Evolutionary conservation across 805 yeast genomes (phyloP).

Genomic region (Candida verbasci): DNA sequence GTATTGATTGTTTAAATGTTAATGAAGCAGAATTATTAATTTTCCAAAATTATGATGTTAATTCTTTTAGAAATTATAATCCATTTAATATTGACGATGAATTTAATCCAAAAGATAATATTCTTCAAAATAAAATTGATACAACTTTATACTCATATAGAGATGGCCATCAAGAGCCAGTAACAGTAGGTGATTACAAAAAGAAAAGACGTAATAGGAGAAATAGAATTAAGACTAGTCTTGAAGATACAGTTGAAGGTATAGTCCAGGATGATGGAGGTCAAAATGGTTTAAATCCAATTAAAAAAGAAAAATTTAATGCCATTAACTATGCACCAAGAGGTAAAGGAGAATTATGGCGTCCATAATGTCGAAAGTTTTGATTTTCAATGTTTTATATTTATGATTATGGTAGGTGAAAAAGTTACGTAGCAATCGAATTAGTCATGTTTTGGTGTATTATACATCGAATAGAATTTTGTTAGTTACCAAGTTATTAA

Average conservation of each 20-base stretch:
- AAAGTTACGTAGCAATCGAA: too few species aligned
- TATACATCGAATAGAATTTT: too few species aligned
- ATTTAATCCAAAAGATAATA: constrained; percentile 16
- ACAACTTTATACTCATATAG: constrained; percentile 25
- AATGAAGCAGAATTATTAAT: constrained; percentile 46
- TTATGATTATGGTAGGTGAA: too few species aligned
- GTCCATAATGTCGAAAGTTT: constrained; percentile 38
- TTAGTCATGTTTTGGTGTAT: too few species aligned
- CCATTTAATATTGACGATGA: constrained; percentile 22
- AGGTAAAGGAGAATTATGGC: constrained; percentile 59
- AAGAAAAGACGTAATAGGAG: neutral
- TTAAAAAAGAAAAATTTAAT: constrained; percentile 41
- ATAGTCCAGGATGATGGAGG: constrained; percentile 7
- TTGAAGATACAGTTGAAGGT: constrained; percentile 8
- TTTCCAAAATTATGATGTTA: constrained; percentile 34
- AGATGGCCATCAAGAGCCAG: constrained; percentile 2
- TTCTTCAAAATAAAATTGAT: constrained; percentile 30
- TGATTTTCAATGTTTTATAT: too few species aligned
- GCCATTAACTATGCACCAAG: constrained; percentile 55
- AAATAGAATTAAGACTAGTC: constrained; percentile 1
- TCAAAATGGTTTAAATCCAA: neutral
- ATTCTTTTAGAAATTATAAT: constrained; percentile 18
- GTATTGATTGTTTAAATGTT: constrained; percentile 49
- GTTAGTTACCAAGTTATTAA: too few species aligned
- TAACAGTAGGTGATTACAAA: neutral